Percentiles rank a stretch among this genome's conserved stretches.
These are phyloP conservation scores for Candida tetrigidarum DNA, from an alignment of 1,139 yeast species.

Conservation along the genomic window DNA sequence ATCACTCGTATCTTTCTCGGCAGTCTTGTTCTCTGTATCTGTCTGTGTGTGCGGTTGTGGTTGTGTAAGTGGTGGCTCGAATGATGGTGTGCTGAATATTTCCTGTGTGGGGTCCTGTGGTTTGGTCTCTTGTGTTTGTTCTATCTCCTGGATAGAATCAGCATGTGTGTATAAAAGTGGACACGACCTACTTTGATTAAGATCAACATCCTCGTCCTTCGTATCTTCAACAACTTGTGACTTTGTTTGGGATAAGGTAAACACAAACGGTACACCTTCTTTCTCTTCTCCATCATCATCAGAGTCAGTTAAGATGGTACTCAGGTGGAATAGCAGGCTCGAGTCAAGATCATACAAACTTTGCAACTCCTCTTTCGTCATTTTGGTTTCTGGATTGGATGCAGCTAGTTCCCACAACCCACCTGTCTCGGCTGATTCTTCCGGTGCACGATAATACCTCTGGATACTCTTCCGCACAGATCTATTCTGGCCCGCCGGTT, in stretches of 20 bases:
- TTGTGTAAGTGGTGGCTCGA: not conserved
- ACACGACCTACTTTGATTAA: not conserved
- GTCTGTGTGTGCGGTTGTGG: not conserved
- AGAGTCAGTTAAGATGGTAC: slow-evolving; percentile 24
- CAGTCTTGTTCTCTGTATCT: not conserved
- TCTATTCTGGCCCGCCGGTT: slow-evolving; percentile 11
- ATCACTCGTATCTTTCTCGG: not conserved
- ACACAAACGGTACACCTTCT: not conserved
- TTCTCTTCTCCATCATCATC: slow-evolving; percentile 16
- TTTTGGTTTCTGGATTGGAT: slow-evolving; percentile 30
- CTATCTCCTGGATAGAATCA: not conserved
- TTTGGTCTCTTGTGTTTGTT: too few species aligned
- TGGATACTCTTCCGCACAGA: not conserved
- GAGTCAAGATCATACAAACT: slow-evolving; percentile 44
- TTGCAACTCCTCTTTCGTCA: slow-evolving; percentile 36
- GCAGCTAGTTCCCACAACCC: slow-evolving; percentile 44
- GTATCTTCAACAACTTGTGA: not conserved
- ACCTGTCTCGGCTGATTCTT: not conserved
- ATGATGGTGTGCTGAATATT: slow-evolving; percentile 3
- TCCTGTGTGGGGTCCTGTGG: not conserved
- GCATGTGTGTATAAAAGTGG: not conserved
- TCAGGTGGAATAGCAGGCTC: not conserved
- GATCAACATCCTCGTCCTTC: too few species aligned
- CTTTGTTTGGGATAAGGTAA: not conserved
- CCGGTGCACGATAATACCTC: not conserved